Evolutionary conservation across 441 rosid genomes (phyloP).

Genomic region (Erodium chrysanthum): DNA sequence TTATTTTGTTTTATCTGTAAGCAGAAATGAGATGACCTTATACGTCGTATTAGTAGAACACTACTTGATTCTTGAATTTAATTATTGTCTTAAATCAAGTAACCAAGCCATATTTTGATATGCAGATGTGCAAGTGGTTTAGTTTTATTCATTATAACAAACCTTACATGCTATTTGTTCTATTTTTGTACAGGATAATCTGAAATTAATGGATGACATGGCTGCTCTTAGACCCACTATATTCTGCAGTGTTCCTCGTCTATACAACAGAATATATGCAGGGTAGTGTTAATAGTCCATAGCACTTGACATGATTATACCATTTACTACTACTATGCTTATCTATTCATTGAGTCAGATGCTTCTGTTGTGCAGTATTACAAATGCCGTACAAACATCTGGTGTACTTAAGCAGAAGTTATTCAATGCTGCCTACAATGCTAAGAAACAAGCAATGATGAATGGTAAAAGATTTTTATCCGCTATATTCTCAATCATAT

Average conservation of each 20-base stretch:
- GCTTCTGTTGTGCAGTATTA: conserved; percentile 47
- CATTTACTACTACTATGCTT: conserved; percentile 16
- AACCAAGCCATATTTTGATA: neutral
- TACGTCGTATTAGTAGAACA: neutral
- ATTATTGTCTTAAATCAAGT: conserved; percentile 8
- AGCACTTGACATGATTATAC: conserved; percentile 19
- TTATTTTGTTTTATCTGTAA: neutral
- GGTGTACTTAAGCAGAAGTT: conserved; percentile 76
- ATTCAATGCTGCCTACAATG: conserved; percentile 87
- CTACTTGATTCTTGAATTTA: too few relatives aligned
- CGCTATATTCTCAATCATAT: conserved; percentile 4
- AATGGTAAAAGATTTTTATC: conserved; percentile 46
- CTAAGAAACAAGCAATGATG: conserved; percentile 85
- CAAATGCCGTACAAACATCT: conserved; percentile 72
- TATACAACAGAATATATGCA: conserved; percentile 80
- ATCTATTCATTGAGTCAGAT: conserved; percentile 13
- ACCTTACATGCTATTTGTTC: conserved; percentile 12
- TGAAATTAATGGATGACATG: conserved; percentile 90
- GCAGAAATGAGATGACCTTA: neutral
- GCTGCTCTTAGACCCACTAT: conserved; percentile 84
- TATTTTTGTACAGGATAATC: conserved; percentile 56
- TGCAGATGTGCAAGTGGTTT: conserved; percentile 8
- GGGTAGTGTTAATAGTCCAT: conserved; percentile 37
- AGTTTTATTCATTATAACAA: conserved; percentile 15
- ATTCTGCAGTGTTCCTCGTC: conserved; percentile 94